A percentile compares a stretch with the other conserved stretches of the same genome.
These are phyloP conservation scores for Cladophialophora immunda DNA, from an alignment of 2,329 filamentous ascomycete species.

Conservation along the genomic window DNA sequence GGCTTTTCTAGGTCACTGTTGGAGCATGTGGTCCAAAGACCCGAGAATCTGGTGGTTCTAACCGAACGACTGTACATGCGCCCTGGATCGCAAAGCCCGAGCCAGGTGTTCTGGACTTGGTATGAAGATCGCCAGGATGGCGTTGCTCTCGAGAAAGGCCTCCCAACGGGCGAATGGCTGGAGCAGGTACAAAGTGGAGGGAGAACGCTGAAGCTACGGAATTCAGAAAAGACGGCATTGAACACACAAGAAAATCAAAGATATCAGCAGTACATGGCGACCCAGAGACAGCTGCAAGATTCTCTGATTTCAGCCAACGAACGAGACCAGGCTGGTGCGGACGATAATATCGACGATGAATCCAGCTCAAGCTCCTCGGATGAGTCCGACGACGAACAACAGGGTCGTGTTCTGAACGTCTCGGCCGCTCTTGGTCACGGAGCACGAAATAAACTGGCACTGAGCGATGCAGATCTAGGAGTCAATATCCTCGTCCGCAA, in stretches of 20 bases:
- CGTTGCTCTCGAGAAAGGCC: slow-evolving; percentile 63
- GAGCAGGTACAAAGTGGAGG: slow-evolving; percentile 74
- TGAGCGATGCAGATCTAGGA: slow-evolving; percentile 89
- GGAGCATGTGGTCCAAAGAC: slow-evolving; percentile 75
- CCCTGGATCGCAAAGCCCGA: slow-evolving; percentile 59
- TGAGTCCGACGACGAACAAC: slow-evolving; percentile 87
- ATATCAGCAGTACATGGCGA: slow-evolving; percentile 93
- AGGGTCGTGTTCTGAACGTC: slow-evolving; percentile 89
- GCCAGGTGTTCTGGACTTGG: slow-evolving; percentile 77
- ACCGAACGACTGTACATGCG: slow-evolving; percentile 69
- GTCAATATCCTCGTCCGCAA: slow-evolving; percentile 89
- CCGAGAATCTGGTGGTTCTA: slow-evolving; percentile 83
- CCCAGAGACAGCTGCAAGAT: slow-evolving; percentile 84
- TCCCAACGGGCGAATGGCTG: slow-evolving; percentile 64
- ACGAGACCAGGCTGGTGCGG: slow-evolving; percentile 52
- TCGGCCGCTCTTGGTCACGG: slow-evolving; percentile 85
- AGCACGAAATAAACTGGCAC: slow-evolving; percentile 82
- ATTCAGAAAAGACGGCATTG: slow-evolving; percentile 71
- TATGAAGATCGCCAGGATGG: slow-evolving; percentile 75
- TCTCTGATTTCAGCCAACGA: slow-evolving; percentile 76
- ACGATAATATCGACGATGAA: slow-evolving; percentile 81
- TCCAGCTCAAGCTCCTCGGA: slow-evolving; percentile 89
- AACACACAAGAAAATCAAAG: slow-evolving; percentile 78
- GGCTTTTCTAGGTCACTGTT: slow-evolving; percentile 88
- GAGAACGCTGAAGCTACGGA: slow-evolving; percentile 67